Evolutionary conservation across 192 early-diverging fungal genomes (phyloP), one percentile per base, ranked within the genome.

Genomic region (Mortierella antarctica): DNA sequence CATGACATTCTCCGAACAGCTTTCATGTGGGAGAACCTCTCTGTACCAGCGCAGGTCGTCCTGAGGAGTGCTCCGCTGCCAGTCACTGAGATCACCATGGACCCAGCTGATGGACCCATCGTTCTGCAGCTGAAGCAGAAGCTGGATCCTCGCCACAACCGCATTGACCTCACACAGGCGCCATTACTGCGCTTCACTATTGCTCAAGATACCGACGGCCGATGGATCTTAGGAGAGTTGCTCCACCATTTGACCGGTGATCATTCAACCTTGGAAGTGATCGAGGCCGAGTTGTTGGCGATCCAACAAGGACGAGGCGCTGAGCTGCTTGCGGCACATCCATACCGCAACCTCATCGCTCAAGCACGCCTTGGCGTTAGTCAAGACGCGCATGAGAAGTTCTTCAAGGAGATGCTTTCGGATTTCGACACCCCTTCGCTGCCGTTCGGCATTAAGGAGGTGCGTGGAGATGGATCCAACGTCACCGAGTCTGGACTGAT

Each of bases 321-420:
- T 17, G 7, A 2, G 8, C 59, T 61, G 4, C 41, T 7, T 13
- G 7, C 40, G 2, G 40, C 41, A 4, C 59, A 45, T 4, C 59
- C 59, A 45, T 61, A 44, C 59, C 59, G 59, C 20, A 15, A 61
- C n/a, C 59, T 61, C 8, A 61, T 61, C n/a, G 59, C 59, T 4
- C 5, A 61, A 45, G 39, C n/a, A 4, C 5, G 59, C 3, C n/a
- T 7, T 4, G 17, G 44, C n/a, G 3, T 7, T 13, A 41, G 59
- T 11, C 3, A 11, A 2, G 59, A 61, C 40, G 7, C 5, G 2
- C 14, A 61, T 61, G 59, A 61, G 42, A 42, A 45, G n/a, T 61
- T 61, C n/a, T 61, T 61, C 44, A 61, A 5, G 3, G n/a, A 61
- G 5, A 61, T 61, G 59, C 41, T 61, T 6, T 41, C 39, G 4